phyloP scores from a whole-genome alignment of 2,329 filamentous ascomycete genomes.

The Exserohilum turcica region DNA sequence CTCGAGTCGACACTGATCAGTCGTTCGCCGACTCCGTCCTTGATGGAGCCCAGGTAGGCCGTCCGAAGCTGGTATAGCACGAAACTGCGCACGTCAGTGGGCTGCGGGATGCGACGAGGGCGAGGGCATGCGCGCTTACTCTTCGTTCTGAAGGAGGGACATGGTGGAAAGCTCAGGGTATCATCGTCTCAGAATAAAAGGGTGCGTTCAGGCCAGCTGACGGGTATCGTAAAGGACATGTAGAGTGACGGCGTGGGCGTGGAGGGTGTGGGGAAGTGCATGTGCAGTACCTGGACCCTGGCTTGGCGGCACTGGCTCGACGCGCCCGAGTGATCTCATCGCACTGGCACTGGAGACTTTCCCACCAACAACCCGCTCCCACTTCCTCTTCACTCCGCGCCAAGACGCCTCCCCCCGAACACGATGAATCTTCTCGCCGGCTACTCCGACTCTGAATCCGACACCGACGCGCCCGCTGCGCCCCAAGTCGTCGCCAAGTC shows the following conservation, averaged over 20 bases:
- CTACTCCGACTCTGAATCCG: conserved; percentile 80
- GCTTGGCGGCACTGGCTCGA: conserved; percentile 24
- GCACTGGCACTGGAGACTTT: conserved; percentile 9
- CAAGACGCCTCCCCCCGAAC: conserved; percentile 4
- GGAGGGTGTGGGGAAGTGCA: conserved; percentile 14
- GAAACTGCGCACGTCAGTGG: conserved; percentile 60
- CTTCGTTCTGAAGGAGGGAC: conserved; percentile 54
- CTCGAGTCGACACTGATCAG: conserved; percentile 80
- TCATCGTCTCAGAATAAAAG: conserved; percentile 24
- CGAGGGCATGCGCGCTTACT: conserved; percentile 39
- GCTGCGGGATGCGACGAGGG: conserved; percentile 7
- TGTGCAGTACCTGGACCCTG: conserved; percentile 25
- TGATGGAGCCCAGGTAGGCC: conserved; percentile 78
- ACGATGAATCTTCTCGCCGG: conserved; percentile 74
- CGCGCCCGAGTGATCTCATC: conserved; percentile 22
- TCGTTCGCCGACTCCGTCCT: conserved; percentile 83
- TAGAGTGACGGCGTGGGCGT: conserved; percentile 2
- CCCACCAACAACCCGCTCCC: background rate
- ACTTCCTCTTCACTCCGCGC: background rate
- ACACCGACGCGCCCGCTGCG: conserved; percentile 57
- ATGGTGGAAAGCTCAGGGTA: conserved; percentile 32
- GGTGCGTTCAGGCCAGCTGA: conserved; percentile 43
- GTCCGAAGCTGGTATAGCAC: conserved; percentile 82
- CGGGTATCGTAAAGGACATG: conserved; percentile 19
- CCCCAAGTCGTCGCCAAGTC: conserved; percentile 49